Conservation (phyloP, 352 stramenopile genomes). For the Elongisporangium prolatum region DNA sequence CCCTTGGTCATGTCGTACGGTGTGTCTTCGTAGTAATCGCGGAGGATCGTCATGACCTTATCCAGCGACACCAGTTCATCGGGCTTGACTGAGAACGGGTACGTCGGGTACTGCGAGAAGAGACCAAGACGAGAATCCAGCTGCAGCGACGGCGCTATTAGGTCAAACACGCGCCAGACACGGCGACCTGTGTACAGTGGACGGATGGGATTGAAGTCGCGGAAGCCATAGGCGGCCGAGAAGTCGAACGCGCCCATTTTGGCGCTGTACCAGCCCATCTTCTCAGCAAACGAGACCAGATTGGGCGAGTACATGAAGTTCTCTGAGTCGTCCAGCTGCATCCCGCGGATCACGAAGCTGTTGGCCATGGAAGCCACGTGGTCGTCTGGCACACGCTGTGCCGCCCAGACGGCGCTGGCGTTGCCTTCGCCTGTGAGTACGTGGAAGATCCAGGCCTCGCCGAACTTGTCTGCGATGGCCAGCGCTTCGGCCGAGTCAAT, state of each 20-base stretch:
- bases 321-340: constrained; percentile 58
- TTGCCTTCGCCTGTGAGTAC: constrained; percentile 83
- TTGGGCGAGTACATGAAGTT: constrained; percentile 79
- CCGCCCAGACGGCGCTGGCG: constrained; percentile 79
- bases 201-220: constrained; percentile 21
- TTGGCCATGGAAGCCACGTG: constrained; percentile 86
- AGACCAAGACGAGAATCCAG: constrained; percentile 36
- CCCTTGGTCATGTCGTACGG: constrained; percentile 73
- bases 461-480: constrained; percentile 68
- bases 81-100: constrained; percentile 71
- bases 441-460: constrained; percentile 89
- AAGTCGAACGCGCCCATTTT: constrained; percentile 33
- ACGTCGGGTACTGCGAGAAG: constrained; percentile 35
- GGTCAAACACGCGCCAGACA: constrained; percentile 72
- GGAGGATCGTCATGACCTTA: constrained; percentile 66
- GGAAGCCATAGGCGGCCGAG: constrained; percentile 32
- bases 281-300: constrained; percentile 59
- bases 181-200: constrained; percentile 52
- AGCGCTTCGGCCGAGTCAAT: constrained; percentile 59
- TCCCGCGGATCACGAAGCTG: constrained; percentile 85
- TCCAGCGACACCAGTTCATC: constrained; percentile 40
- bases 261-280: constrained; percentile 65
- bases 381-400: constrained; percentile 80
- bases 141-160: constrained; percentile 52
- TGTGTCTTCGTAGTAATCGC: constrained; percentile 86